Conservation (phyloP, 345 rosid genomes). For the Eucalyptus globulus region DNA sequence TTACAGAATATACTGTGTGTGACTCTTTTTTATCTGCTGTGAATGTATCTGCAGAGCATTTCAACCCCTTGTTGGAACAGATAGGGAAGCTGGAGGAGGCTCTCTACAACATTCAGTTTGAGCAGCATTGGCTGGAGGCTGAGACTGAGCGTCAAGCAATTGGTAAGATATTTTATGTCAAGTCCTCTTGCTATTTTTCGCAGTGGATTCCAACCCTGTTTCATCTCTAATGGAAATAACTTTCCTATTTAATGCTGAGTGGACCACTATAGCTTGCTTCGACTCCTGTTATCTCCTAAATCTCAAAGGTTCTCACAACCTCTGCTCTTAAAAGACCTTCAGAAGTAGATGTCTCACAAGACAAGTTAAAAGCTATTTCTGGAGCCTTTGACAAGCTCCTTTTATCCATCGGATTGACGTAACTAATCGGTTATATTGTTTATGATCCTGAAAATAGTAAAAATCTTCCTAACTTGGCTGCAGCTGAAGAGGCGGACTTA, state of each 20-base stretch:
- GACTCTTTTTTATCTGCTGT: neutral
- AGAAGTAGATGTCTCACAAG: neutral
- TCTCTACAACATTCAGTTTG: conserved; percentile 60
- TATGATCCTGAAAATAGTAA: neutral
- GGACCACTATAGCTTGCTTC: neutral
- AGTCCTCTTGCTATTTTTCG: neutral
- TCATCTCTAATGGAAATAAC: neutral
- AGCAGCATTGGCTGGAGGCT: conserved; percentile 73
- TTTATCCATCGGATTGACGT: neutral
- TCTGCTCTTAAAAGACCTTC: neutral
- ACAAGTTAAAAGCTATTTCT: neutral
- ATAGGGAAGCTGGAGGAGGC: conserved; percentile 60
- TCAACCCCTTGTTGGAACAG: conserved; percentile 45
- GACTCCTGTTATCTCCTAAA: neutral
- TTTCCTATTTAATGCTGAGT: neutral
- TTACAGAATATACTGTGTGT: neutral
- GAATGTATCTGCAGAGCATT: conserved; percentile 33
- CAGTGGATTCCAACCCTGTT: neutral
- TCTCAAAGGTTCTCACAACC: neutral
- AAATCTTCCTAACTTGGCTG: neutral
- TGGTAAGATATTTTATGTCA: conserved; percentile 5
- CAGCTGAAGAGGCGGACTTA: neutral
- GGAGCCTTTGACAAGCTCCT: neutral
- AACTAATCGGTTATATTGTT: neutral
- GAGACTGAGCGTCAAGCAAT: conserved; percentile 69